phyloP scores from a whole-genome alignment of 805 yeast species.

The Sungouiozyma intestinalis region DNA sequence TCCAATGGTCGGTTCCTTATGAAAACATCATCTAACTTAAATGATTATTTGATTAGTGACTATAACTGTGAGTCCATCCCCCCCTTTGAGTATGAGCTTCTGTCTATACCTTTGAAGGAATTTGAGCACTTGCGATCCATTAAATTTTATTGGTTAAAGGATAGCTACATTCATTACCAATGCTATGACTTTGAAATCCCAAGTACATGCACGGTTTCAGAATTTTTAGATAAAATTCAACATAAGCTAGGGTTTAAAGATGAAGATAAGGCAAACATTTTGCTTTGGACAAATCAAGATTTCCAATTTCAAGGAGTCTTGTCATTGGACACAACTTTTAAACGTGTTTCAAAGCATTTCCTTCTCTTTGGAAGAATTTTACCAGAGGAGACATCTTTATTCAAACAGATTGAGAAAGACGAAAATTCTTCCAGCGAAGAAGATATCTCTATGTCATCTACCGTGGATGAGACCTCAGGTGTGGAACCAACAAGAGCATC shows the following conservation, averaged over 20 bases:
- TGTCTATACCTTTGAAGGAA: conserved; percentile 64
- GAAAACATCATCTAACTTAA: conserved; percentile 26
- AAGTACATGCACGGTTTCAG: conserved; percentile 43
- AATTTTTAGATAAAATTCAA: conserved; percentile 46
- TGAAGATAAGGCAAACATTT: conserved; percentile 36
- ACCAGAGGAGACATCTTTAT: conserved; percentile 31
- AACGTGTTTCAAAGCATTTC: conserved; percentile 29
- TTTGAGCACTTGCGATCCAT: conserved; percentile 65
- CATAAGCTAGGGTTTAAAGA: conserved; percentile 42
- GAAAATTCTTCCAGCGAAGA: neutral
- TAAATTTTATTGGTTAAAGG: conserved; percentile 61
- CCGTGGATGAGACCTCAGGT: neutral
- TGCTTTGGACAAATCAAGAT: conserved; percentile 46
- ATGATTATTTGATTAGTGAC: conserved; percentile 30
- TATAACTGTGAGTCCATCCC: conserved; percentile 30
- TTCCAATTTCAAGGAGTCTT: conserved; percentile 30
- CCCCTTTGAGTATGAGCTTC: conserved; percentile 60
- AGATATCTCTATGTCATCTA: conserved; percentile 3
- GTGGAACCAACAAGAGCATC: conserved; percentile 1
- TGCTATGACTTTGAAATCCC: conserved; percentile 62
- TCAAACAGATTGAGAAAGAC: conserved; percentile 12
- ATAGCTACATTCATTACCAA: conserved; percentile 61
- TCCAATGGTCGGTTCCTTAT: conserved; percentile 47
- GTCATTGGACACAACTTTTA: conserved; percentile 30
- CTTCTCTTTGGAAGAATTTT: conserved; percentile 38